Evolutionary conservation across 305 asterid genomes (phyloP), one percentile per base, ranked within the genome.

Genomic region (Solanum hybrid): DNA sequence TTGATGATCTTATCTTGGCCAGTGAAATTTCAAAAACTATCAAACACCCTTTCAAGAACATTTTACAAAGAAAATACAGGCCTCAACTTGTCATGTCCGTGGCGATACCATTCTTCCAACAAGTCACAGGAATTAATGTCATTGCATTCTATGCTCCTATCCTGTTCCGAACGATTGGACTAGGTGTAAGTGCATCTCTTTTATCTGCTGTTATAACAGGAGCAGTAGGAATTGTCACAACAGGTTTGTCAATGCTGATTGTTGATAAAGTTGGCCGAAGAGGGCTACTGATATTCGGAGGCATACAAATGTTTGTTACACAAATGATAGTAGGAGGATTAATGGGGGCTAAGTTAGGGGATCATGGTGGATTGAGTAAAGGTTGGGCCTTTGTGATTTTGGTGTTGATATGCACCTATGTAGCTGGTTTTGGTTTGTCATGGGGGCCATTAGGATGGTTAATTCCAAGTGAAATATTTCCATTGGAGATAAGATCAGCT

Each of bases 391-490:
- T 93, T 84, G 22, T 85, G 86, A 90, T 95, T 57, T 29, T 95
- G 90, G 90, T 94, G 29, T 51, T 94, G 79, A 93, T 95, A 2
- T 93, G 97, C 79, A 78, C 90, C 7, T 95, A 95, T 38, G 95
- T 95, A 2, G 97, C 98, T 10, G 96, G 97, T 2, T 96, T 95
- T 27, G 96, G 96, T 10, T 88, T 95, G 17, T 95, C 98, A 24
- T 95, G 98, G 98, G 98, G 98, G 0, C 98, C 98, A 5, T 80
- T 96, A 78, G 98, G 96, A 38, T 95, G 98, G 98, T 77, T 96
- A 72, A 93, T 96, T 82, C 95, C 98, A 1, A 95, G 96, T 73
- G 97, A 96, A 85, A 96, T 94, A 4, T 96, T 94, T 39, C 97
- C 96, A 2, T 13, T 95, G 90, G 98, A 95, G 75, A 93, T 96